Base-by-base conservation (phyloP, 148 eudicot genomes). In the Pouteria glomerata region DNA sequence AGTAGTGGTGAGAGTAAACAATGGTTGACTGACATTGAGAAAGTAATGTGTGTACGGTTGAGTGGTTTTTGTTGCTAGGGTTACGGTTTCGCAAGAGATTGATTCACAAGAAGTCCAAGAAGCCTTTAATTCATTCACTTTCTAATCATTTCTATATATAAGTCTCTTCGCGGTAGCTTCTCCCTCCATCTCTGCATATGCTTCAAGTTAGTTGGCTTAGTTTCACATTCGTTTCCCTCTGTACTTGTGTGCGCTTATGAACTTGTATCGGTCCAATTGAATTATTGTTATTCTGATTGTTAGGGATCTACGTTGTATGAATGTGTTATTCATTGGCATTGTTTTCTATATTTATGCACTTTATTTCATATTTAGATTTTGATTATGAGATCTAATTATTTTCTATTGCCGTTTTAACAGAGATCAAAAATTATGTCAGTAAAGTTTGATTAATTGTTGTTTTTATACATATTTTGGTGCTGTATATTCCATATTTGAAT, bases 21-120 rank as follows among this genome's bases (percentile, higher is more conserved):
- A 65, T 65, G 69, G 69, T 65, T 65, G 52, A 65, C 69, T 65
- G 69, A 44, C 0, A 23, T n/a, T n/a, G n/a, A n/a, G n/a, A n/a
- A n/a, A n/a, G n/a, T n/a, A n/a, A n/a, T n/a, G n/a, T 1, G 34
- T 59, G 23, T 63, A 50, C 23, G 50, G 67, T 1, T 39, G 67
- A 44, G 16, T 48, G 53, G 15, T 3, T 12, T 11, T 48, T 15
- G 42, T 27, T 34, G 35, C 45, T 65, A 63, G 68, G 68, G 53
- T 45, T 65, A 65, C 53, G 69, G 69, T 65, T 65, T 26, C 19
- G 21, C 31, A 3, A 13, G 35, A 6, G 50, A 39, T 39, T 53
- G 27, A 45, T 16, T 1, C 35, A 14, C 21, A 18, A 39, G 23
- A 23, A 50, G 3, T 0, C 55, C n/a, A n/a, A n/a, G n/a, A n/a